These are phyloP conservation scores for Peterozyma toletana DNA, from an alignment of 805 yeast genomes.

Conservation along the genomic window DNA sequence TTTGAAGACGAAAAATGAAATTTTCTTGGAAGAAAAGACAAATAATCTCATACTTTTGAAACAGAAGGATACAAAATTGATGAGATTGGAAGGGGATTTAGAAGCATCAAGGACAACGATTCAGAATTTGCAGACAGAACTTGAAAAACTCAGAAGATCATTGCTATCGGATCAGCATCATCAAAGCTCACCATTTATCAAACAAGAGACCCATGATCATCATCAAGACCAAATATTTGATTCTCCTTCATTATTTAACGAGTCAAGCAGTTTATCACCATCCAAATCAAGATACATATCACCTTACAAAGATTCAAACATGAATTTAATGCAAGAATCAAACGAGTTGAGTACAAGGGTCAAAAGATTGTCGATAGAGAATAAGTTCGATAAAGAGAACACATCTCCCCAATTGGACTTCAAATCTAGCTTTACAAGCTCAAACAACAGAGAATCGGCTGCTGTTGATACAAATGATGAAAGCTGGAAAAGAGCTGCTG, in stretches of 20 bases:
- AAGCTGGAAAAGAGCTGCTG: conserved; percentile 86
- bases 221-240: conserved; percentile 4
- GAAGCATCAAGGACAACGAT: conserved; percentile 49
- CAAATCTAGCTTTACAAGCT: conserved; percentile 9
- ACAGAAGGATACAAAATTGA: conserved; percentile 64
- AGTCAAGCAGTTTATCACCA: conserved; percentile 9
- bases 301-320: conserved; percentile 6
- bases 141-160: conserved; percentile 23
- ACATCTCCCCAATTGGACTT: conserved; percentile 12
- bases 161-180: conserved; percentile 18
- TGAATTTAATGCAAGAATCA: conserved; percentile 1
- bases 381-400: conserved; percentile 16
- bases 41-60: conserved; percentile 43
- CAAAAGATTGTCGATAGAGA: conserved; percentile 24
- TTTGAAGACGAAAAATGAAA: conserved; percentile 29
- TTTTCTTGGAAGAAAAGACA: conserved; percentile 42
- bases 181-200: conserved; percentile 14
- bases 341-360: conserved; percentile 23
- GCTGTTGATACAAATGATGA: conserved; percentile 46
- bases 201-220: conserved; percentile 8
- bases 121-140: conserved; percentile 44
- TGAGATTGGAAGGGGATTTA: conserved; percentile 52
- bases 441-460: conserved; percentile 14
- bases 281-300: conserved; percentile 3
- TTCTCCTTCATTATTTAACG: conserved; percentile 1